Evolutionary conservation across 805 yeast genomes (phyloP).

Genomic region (Naumovozyma baii): DNA sequence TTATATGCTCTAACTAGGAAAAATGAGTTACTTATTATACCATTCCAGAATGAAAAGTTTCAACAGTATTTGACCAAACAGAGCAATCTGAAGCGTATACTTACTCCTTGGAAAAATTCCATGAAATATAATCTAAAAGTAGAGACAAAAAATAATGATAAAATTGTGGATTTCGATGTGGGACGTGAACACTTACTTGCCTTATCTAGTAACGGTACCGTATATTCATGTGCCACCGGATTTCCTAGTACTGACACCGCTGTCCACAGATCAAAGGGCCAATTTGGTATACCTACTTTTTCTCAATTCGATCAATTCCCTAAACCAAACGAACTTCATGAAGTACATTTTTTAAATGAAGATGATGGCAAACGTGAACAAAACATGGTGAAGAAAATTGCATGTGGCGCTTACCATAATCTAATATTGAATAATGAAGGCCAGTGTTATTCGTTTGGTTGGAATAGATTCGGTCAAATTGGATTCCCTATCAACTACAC

Average conservation of each 20-base stretch:
- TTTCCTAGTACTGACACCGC: slow-evolving; percentile 7
- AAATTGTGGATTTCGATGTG: slow-evolving; percentile 38
- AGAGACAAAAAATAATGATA: slow-evolving; percentile 37
- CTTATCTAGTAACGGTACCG: slow-evolving; percentile 48
- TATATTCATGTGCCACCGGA: slow-evolving; percentile 57
- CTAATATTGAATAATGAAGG: slow-evolving; percentile 62
- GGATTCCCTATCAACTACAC: slow-evolving; percentile 59
- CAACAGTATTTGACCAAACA: background rate
- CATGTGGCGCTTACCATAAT: slow-evolving; percentile 68
- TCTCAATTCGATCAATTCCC: slow-evolving; percentile 59
- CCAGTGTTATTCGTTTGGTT: slow-evolving; percentile 76
- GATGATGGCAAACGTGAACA: slow-evolving; percentile 13
- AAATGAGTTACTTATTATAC: slow-evolving; percentile 30
- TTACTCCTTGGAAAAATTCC: slow-evolving; percentile 19
- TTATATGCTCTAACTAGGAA: slow-evolving; percentile 39
- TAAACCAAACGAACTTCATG: slow-evolving; percentile 38
- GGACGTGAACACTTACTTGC: slow-evolving; percentile 69
- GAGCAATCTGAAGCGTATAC: background rate
- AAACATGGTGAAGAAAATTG: slow-evolving; percentile 47
- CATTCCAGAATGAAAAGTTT: slow-evolving; percentile 8
- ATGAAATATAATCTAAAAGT: slow-evolving; percentile 16
- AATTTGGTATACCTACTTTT: slow-evolving; percentile 68
- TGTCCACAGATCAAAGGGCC: slow-evolving; percentile 47
- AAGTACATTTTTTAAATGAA: slow-evolving; percentile 25
- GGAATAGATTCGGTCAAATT: slow-evolving; percentile 75